Evolutionary conservation across 129 eudicot species (phyloP), one percentile per base, ranked within the genome.

Genomic region (Heracleum sosnowskyi): DNA sequence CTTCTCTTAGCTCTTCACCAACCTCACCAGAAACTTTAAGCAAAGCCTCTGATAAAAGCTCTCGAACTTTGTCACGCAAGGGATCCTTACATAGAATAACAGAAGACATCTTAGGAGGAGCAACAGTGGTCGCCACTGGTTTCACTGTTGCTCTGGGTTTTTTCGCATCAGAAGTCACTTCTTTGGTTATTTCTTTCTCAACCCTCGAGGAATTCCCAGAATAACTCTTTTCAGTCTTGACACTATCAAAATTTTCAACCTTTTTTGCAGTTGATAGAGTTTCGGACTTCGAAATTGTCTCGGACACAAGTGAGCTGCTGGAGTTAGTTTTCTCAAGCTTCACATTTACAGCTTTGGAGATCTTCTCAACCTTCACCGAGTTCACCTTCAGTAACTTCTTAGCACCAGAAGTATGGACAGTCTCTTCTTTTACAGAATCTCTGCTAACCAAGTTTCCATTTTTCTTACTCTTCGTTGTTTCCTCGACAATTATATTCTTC

Each of bases 401-500:
- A 24, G 76, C 79, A 34, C 75, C 81, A 45, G 55, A 74, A 42
- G 62, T 34, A 41, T 81, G 44, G 13, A 51, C 66, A 22, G 36
- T 76, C 77, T 86, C 90, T 4, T 84, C 64, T 81, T 87, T 89
- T 17, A 72, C 40, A 24, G 89, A 74, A 49, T 79, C 87, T 55
- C 81, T 84, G 39, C 37, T 79, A 66, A 79, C 84, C 34, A 53
- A 29, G 77, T 44, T 85, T 44, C 90, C 96, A 53, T 88, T 91
- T 77, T 86, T 86, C 88, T 88, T 93, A 22, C 66, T 86, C 69
- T 84, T 89, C n/a, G 46, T 36, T 35, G 97, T 88, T 84, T 93
- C 97, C 80, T 88, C 84, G 22, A 93, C 85, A 26, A 93, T 91
- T 79, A 93, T 83, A 20, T 76, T 84, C 81, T 93, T 93, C 98